Conservation (phyloP, 495 filamentous ascomycete species). For the Bacidia rubella region DNA sequence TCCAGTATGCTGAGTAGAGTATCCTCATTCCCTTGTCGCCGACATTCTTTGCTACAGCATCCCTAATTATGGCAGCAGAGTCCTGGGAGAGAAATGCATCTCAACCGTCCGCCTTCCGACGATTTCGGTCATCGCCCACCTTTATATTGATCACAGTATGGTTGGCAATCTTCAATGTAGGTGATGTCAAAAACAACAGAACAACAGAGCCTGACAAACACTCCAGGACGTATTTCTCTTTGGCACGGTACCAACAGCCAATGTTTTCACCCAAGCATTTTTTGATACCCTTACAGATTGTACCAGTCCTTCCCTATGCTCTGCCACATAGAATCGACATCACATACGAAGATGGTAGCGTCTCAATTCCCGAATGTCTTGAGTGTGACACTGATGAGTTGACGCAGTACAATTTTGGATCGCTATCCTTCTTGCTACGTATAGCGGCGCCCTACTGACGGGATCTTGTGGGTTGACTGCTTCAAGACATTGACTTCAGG, state of each 20-base stretch:
- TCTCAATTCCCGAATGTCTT: background rate
- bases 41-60: background rate
- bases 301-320: slow-evolving; percentile 8
- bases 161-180: slow-evolving; percentile 9
- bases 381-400: background rate
- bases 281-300: no score
- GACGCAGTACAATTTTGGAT: slow-evolving; percentile 44
- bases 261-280: no score
- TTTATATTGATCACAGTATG: slow-evolving; percentile 7
- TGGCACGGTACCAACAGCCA: slow-evolving; percentile 43
- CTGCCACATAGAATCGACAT: slow-evolving; percentile 9
- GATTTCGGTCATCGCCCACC: slow-evolving; percentile 3
- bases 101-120: background rate
- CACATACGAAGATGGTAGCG: background rate
- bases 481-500: background rate
- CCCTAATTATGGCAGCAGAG: background rate
- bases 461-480: slow-evolving; percentile 31
- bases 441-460: slow-evolving; percentile 52
- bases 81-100: background rate
- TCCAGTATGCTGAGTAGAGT: background rate
- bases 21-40: background rate
- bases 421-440: slow-evolving; percentile 61
- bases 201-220: background rate
- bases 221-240: slow-evolving; percentile 60
- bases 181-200: background rate